Conservation (phyloP, 2,329 filamentous ascomycete genomes). For the Fusarium poae region DNA sequence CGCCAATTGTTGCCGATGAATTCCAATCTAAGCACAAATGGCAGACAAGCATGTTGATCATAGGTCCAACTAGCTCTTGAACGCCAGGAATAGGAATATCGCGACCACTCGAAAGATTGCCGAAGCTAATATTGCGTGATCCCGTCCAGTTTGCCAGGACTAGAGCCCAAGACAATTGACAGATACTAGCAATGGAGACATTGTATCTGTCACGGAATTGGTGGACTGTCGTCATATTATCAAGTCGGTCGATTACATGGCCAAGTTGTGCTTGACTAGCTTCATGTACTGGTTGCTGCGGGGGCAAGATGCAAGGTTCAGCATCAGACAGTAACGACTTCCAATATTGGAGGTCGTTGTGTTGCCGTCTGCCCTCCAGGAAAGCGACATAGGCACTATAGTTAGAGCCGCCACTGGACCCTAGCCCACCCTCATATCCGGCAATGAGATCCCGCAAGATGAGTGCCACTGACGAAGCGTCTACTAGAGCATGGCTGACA, state of each 20-base stretch:
- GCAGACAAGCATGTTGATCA: slow-evolving; percentile 9
- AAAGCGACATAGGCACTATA: slow-evolving; percentile 7
- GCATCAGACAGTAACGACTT: slow-evolving; percentile 1
- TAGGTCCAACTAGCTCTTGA: slow-evolving; percentile 3
- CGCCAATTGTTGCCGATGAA: background rate
- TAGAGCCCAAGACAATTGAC: slow-evolving; percentile 8
- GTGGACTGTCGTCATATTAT: slow-evolving; percentile 2
- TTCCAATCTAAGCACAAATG: slow-evolving; percentile 2
- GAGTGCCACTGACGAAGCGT: slow-evolving; percentile 5
- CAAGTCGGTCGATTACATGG: background rate
- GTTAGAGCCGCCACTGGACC: slow-evolving; percentile 3
- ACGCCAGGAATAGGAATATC: slow-evolving; percentile 4
- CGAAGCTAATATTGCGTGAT: slow-evolving; percentile 5
- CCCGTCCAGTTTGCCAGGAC: slow-evolving; percentile 10
- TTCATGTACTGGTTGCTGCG: background rate
- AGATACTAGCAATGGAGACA: slow-evolving; percentile 1
- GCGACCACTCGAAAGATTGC: slow-evolving; percentile 9
- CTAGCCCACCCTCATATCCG: slow-evolving; percentile 3
- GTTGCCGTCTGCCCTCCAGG: slow-evolving; percentile 1
- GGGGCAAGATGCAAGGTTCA: slow-evolving; percentile 3
- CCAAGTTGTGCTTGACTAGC: slow-evolving; percentile 6
- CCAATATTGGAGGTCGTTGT: slow-evolving; percentile 9
- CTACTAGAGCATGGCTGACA: slow-evolving; percentile 6
- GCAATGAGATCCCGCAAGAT: slow-evolving; percentile 9
- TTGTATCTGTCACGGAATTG: slow-evolving; percentile 5